phyloP scores from a whole-genome alignment of 345 rosid species.

The Populus ilicifolia region DNA sequence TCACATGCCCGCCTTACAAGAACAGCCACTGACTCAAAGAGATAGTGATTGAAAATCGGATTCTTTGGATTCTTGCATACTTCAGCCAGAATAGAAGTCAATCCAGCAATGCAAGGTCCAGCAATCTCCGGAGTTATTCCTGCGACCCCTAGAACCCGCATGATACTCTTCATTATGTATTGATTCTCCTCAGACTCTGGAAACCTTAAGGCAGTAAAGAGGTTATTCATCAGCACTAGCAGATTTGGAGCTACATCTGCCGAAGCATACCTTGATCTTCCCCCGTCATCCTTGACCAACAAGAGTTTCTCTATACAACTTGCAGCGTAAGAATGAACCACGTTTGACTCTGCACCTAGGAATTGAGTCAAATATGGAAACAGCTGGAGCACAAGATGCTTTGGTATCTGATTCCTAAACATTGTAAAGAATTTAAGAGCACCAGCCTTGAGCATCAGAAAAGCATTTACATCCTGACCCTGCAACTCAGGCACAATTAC shows the following conservation, averaged over 20 bases:
- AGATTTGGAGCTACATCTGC: constrained; percentile 64
- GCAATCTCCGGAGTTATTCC: constrained; percentile 73
- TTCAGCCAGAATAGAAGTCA: constrained; percentile 68
- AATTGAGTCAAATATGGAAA: constrained; percentile 69
- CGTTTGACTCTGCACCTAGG: constrained; percentile 77
- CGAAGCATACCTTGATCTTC: constrained; percentile 56
- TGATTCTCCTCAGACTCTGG: constrained; percentile 96
- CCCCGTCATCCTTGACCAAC: constrained; percentile 91
- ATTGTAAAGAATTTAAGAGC: constrained; percentile 79
- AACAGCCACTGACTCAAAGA: constrained; percentile 93
- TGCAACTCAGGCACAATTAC: constrained; percentile 84
- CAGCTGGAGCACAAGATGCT: constrained; percentile 57
- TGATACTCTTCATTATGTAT: constrained; percentile 90
- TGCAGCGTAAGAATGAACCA: constrained; percentile 97
- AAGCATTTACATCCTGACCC: constrained; percentile 66
- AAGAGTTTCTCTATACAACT: constrained; percentile 90
- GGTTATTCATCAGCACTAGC: constrained; percentile 56
- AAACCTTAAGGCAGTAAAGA: constrained; percentile 71
- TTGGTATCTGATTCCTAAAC: constrained; percentile 74
- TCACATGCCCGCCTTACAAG: constrained; percentile 90
- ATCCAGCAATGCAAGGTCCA: constrained; percentile 70
- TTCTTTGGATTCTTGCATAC: constrained; percentile 90
- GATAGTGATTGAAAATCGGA: constrained; percentile 91
- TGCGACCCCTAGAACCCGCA: constrained; percentile 88
- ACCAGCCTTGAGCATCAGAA: constrained; percentile 94